Conservation (phyloP, 2,329 filamentous ascomycete species). For the Venturia carpophila region DNA sequence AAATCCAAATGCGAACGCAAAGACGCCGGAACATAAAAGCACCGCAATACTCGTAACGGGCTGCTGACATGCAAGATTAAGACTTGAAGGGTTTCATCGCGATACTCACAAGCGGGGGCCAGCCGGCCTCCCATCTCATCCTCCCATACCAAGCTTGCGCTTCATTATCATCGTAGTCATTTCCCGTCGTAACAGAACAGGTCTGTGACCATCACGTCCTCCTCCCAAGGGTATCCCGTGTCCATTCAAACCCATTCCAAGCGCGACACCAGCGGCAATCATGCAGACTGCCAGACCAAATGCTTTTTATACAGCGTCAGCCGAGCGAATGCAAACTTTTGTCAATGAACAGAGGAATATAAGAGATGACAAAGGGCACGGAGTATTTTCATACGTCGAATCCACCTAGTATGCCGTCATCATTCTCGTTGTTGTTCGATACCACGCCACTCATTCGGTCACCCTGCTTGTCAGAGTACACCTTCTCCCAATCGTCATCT, state of each 20-base stretch:
- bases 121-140: not conserved
- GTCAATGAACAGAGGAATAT: not conserved
- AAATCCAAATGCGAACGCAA: slow-evolving; percentile 7
- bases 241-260: slow-evolving; percentile 4
- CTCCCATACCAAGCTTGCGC: not conserved
- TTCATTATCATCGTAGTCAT: not conserved
- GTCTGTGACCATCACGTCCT: not conserved
- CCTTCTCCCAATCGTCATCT: slow-evolving; percentile 34
- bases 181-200: not conserved
- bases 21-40: not conserved
- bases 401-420: slow-evolving; percentile 41
- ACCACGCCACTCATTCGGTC: slow-evolving; percentile 46
- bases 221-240: not conserved
- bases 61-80: not conserved
- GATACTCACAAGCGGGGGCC: not conserved
- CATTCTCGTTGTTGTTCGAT: slow-evolving; percentile 33
- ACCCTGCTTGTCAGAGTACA: slow-evolving; percentile 31
- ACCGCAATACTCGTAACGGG: not conserved
- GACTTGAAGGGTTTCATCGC: not conserved
- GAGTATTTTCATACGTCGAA: slow-evolving; percentile 28
- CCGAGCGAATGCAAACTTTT: not conserved
- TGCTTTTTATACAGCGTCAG: slow-evolving; percentile 3
- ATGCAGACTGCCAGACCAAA: not conserved
- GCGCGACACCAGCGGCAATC: not conserved
- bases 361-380: not conserved